Evolutionary conservation across 257 asterid genomes (phyloP).

Genomic region (Lithospermum erythrorhizon): DNA sequence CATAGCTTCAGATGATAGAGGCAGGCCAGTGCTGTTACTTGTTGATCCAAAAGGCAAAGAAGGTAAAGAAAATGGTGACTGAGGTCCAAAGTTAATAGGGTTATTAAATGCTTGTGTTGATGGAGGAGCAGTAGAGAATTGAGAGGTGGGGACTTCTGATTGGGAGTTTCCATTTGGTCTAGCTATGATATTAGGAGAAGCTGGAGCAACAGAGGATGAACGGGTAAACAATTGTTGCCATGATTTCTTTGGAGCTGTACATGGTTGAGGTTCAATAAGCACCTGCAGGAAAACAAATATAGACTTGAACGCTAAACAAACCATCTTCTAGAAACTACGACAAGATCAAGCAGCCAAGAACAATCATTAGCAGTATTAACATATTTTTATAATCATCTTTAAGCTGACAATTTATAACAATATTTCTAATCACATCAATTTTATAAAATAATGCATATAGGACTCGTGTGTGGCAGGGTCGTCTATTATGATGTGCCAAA

Average conservation of each 20-base stretch:
- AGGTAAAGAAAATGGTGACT: constrained; percentile 45
- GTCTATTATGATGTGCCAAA: too few species aligned
- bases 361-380: background rate
- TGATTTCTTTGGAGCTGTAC: constrained; percentile 69
- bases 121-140: constrained; percentile 32
- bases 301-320: background rate
- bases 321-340: constrained; percentile 2
- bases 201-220: constrained; percentile 46
- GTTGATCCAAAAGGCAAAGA: constrained; percentile 41
- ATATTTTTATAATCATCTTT: background rate
- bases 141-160: constrained; percentile 42
- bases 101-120: constrained; percentile 46
- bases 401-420: background rate
- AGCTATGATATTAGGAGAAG: constrained; percentile 46
- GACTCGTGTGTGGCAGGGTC: background rate
- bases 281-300: constrained; percentile 42
- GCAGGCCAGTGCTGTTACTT: constrained; percentile 31
- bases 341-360: background rate
- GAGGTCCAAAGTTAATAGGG: constrained; percentile 53
- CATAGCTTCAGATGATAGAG: constrained; percentile 40
- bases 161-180: constrained; percentile 54
- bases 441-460: background rate
- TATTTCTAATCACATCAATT: background rate
- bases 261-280: constrained; percentile 49
- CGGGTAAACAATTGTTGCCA: constrained; percentile 93